phyloP scores from a whole-genome alignment of 23 red algal genomes.

The Agarophyton chilense region DNA sequence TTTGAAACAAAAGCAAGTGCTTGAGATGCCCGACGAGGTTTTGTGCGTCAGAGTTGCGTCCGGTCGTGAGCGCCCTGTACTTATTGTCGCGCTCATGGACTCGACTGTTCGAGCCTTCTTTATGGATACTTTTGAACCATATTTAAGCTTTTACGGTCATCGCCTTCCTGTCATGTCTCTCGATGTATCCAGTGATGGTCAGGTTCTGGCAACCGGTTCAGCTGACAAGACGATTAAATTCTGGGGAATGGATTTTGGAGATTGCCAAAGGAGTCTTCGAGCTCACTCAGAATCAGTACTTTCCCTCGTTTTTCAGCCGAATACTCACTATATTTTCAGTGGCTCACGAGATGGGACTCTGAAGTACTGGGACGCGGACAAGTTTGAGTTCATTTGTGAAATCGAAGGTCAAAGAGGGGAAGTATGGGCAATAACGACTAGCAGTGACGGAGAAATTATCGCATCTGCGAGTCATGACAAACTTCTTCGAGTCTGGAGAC shows the following conservation, averaged over 20 bases:
- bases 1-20: constrained; percentile 49
- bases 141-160: constrained; percentile 92
- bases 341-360: constrained; percentile 86
- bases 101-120: constrained; percentile 86
- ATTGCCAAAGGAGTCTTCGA: constrained; percentile 86
- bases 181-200: constrained; percentile 84
- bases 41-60: constrained; percentile 65
- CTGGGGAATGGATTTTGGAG: constrained; percentile 98
- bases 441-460: constrained; percentile 80
- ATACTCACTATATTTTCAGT: constrained; percentile 85
- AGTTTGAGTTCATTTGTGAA: constrained; percentile 67
- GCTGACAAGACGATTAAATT: constrained; percentile 95
- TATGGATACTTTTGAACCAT: constrained; percentile 73
- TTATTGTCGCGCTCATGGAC: constrained; percentile 88
- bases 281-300: constrained; percentile 80
- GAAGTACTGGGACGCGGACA: constrained; percentile 96
- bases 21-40: constrained; percentile 81
- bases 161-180: constrained; percentile 87
- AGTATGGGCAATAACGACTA: constrained; percentile 48
- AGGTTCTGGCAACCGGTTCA: constrained; percentile 86
- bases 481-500: constrained; percentile 80
- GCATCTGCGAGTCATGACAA: constrained; percentile 75
- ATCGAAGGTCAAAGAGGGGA: constrained; percentile 76
- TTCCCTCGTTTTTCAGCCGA: constrained; percentile 79
- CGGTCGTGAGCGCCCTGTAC: constrained; percentile 48